Percentiles rank a stretch among this genome's conserved stretches.
Conservation (phyloP, 768 basidiomycete genomes). For the Kwoniella pini region DNA sequence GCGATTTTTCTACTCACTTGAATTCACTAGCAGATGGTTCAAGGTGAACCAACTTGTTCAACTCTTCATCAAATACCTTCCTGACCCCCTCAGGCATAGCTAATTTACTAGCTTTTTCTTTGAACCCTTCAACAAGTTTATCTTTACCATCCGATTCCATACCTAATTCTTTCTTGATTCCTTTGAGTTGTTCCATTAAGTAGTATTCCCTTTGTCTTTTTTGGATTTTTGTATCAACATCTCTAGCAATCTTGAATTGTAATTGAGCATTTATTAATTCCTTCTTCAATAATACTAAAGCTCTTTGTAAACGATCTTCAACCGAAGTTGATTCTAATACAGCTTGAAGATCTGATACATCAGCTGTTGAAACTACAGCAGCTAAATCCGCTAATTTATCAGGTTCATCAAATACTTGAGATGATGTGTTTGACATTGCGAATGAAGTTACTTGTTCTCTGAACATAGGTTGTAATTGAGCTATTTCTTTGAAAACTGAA, state of each 20-base stretch:
- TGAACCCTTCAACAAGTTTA: constrained; percentile 88
- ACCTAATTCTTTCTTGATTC: constrained; percentile 92
- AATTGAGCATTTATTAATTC: constrained; percentile 96
- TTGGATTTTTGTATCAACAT: constrained; percentile 92
- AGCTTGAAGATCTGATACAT: constrained; percentile 86
- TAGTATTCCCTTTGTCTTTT: constrained; percentile 94
- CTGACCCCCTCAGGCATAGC: constrained; percentile 87
- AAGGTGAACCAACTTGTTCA: constrained; percentile 82
- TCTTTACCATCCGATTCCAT: constrained; percentile 96
- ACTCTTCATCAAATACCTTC: constrained; percentile 95
- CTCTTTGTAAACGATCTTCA: constrained; percentile 85
- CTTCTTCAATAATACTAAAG: constrained; percentile 90
- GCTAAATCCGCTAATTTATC: constrained; percentile 97
- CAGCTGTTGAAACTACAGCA: constrained; percentile 91
- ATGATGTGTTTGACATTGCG: constrained; percentile 85
- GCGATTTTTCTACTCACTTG: constrained; percentile 56
- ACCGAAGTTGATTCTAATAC: constrained; percentile 84
- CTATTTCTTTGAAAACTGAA: constrained; percentile 97
- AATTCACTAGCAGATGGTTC: constrained; percentile 91
- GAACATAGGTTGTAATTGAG: constrained; percentile 94
- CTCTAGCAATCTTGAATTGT: constrained; percentile 85
- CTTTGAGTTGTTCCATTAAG: constrained; percentile 93
- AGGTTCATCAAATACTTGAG: constrained; percentile 95
- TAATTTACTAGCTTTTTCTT: constrained; percentile 72
- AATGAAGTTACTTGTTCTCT: constrained; percentile 95